Evolutionary conservation across 345 rosid species (phyloP), one percentile per base, ranked within the genome.

Genomic region (Citrus glauca): DNA sequence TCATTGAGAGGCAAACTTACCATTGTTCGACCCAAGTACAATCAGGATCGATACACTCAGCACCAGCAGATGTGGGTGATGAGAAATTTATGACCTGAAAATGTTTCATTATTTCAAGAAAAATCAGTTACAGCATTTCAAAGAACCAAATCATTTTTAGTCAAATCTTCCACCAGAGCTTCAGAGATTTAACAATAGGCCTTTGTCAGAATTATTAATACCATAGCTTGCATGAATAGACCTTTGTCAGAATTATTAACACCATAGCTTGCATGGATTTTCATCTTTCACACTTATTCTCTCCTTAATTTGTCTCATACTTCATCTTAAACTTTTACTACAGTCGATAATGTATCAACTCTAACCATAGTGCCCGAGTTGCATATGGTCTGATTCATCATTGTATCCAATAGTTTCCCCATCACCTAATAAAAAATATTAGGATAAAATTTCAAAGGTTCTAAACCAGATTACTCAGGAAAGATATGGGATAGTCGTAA

Each of bases 1-100:
- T 45, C 50, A 45, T 3, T 3, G 17, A 45, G 17, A 45, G 55
- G 67, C 72, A 70, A 37, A 69, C 66, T 73, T 83, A 95, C 99
- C 98, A 93, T 90, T 93, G 98, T 82, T 93, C 96, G 73, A 95
- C 93, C 99, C 99, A 93, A 75, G 89, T 76, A 80, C 97, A 95
- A 82, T 79, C 84, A 53, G 87, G 92, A 88, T 87, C 98, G 80
- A 93, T 88, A 84, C 97, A 92, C 80, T 85, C 89, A 6, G 97
- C 98, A 74, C 96, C 98, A 66, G 98, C 99, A 73, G 98, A 95
- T 72, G 90, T 86, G 16, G 90, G 90, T 17, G 97, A 90, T 0
- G 94, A 90, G 82, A 88, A 95, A 62, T 82, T 75, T 75, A 95
- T 95, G 37, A 87, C 90, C 98, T 95, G 88, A 83, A 60, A 80